These are phyloP conservation scores for Claviceps sp. DNA, from an alignment of 2,329 filamentous ascomycete species.

Conservation along the genomic window DNA sequence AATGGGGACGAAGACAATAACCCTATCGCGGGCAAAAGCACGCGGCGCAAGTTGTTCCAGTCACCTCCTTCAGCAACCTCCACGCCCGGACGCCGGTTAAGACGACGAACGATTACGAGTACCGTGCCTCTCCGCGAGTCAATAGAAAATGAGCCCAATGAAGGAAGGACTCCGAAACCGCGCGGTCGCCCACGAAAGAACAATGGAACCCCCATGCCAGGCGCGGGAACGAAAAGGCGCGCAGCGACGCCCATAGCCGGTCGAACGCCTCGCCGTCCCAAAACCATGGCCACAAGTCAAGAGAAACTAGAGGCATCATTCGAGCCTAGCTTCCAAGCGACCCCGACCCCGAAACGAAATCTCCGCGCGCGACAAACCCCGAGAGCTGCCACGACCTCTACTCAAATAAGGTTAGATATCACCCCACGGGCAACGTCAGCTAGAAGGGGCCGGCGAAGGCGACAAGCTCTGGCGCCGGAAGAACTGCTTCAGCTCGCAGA, in stretches of 20 bases:
- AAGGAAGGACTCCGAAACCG: constrained; percentile 25
- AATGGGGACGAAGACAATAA: constrained; percentile 7
- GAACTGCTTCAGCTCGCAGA: constrained; percentile 15
- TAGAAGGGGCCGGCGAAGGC: constrained; percentile 9
- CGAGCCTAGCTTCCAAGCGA: constrained; percentile 14
- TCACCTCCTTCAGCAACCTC: constrained; percentile 26
- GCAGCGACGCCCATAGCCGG: constrained; percentile 29
- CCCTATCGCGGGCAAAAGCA: constrained; percentile 14
- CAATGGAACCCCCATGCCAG: constrained; percentile 38
- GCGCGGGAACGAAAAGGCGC: constrained; percentile 28
- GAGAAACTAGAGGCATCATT: constrained; percentile 14
- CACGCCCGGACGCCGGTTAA: constrained; percentile 16
- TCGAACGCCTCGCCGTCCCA: constrained; percentile 21
- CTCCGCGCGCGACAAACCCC: constrained; percentile 17
- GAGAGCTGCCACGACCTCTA: constrained; percentile 6
- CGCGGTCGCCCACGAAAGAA: constrained; percentile 34
- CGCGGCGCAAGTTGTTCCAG: constrained; percentile 30
- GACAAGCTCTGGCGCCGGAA: constrained; percentile 14
- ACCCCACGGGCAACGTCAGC: constrained; percentile 8
- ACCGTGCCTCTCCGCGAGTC: constrained; percentile 37
- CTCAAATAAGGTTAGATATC: constrained; percentile 11
- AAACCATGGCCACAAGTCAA: constrained; percentile 15
- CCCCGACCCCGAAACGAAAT: constrained; percentile 18
- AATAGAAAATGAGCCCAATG: constrained; percentile 18
- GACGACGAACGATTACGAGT: constrained; percentile 30